A percentile compares a stretch with the other conserved stretches of the same genome.
Evolutionary conservation across 805 yeast species (phyloP).

Genomic region (Candida fluviatilis): DNA sequence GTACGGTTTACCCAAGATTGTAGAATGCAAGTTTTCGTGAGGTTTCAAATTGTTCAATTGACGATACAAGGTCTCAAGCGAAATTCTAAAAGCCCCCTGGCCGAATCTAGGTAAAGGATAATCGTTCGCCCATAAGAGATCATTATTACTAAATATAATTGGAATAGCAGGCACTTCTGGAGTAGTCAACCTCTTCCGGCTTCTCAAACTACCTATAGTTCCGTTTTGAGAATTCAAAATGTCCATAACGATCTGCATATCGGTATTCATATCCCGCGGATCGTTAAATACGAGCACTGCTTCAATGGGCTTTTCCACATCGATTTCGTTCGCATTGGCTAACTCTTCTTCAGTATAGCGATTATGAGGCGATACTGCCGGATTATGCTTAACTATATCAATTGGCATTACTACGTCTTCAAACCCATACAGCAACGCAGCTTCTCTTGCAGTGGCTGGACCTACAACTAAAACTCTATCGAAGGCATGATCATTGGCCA

Average conservation of each 20-base stretch:
- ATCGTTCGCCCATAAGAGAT: slow-evolving; percentile 84
- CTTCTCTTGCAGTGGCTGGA: slow-evolving; percentile 68
- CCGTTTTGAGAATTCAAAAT: slow-evolving; percentile 63
- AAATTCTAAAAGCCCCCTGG: slow-evolving; percentile 79
- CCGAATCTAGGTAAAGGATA: slow-evolving; percentile 78
- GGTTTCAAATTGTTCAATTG: slow-evolving; percentile 44
- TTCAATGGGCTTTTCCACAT: slow-evolving; percentile 48
- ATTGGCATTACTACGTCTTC: slow-evolving; percentile 66
- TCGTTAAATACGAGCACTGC: slow-evolving; percentile 83
- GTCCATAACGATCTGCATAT: slow-evolving; percentile 73
- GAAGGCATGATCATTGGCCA: slow-evolving; percentile 43
- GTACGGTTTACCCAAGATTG: slow-evolving; percentile 79
- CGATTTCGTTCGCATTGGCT: slow-evolving; percentile 23
- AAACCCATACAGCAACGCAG: slow-evolving; percentile 77
- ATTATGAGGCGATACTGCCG: slow-evolving; percentile 67
- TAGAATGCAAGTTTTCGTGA: slow-evolving; percentile 39
- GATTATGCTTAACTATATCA: slow-evolving; percentile 60
- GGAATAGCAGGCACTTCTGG: slow-evolving; percentile 54
- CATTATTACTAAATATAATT: slow-evolving; percentile 76
- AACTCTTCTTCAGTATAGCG: slow-evolving; percentile 44
- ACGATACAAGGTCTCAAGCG: slow-evolving; percentile 56
- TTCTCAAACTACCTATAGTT: slow-evolving; percentile 55
- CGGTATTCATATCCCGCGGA: slow-evolving; percentile 85
- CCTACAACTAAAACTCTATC: slow-evolving; percentile 77
- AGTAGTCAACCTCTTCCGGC: slow-evolving; percentile 9